These are phyloP conservation scores for Sclerotinia nivalis DNA, from an alignment of 2,329 filamentous ascomycete genomes.

Conservation along the genomic window DNA sequence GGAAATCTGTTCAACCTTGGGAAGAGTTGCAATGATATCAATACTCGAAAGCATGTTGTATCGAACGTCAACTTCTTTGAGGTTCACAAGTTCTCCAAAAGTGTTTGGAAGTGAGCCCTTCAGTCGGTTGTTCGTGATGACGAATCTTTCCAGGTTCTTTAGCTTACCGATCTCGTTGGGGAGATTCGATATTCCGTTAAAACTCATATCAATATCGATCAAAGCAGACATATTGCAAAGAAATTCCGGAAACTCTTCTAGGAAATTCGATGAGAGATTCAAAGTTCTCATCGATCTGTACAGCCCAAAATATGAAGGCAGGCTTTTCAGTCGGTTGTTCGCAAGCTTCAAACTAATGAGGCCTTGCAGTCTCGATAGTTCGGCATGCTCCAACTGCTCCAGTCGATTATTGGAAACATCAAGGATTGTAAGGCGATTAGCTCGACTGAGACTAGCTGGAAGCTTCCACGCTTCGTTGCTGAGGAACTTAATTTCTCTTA, in stretches of 20 bases:
- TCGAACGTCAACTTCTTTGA: conserved; percentile 91
- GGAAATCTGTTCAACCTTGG: conserved; percentile 82
- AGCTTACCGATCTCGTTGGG: conserved; percentile 78
- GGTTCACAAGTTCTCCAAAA: conserved; percentile 70
- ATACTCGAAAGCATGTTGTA: conserved; percentile 91
- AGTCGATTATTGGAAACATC: conserved; percentile 94
- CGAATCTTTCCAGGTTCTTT: conserved; percentile 79
- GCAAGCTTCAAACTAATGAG: conserved; percentile 88
- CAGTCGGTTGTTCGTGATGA: conserved; percentile 93
- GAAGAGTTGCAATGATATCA: conserved; percentile 80
- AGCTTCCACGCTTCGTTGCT: conserved; percentile 89
- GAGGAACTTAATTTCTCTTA: conserved; percentile 93
- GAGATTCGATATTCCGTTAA: conserved; percentile 82
- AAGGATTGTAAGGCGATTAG: conserved; percentile 78
- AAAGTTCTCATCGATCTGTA: conserved; percentile 79
- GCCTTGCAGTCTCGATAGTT: conserved; percentile 72
- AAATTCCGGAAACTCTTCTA: conserved; percentile 82
- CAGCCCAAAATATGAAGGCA: conserved; percentile 79
- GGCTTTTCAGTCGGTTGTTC: conserved; percentile 80
- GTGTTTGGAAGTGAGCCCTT: conserved; percentile 71
- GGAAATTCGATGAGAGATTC: conserved; percentile 91
- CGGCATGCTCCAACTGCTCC: conserved; percentile 82
- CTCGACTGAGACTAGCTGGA: conserved; percentile 79
- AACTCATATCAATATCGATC: conserved; percentile 93
- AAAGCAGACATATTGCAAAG: conserved; percentile 79